phyloP scores from a whole-genome alignment of 2,329 filamentous ascomycete species.

The Daldinia sp. region DNA sequence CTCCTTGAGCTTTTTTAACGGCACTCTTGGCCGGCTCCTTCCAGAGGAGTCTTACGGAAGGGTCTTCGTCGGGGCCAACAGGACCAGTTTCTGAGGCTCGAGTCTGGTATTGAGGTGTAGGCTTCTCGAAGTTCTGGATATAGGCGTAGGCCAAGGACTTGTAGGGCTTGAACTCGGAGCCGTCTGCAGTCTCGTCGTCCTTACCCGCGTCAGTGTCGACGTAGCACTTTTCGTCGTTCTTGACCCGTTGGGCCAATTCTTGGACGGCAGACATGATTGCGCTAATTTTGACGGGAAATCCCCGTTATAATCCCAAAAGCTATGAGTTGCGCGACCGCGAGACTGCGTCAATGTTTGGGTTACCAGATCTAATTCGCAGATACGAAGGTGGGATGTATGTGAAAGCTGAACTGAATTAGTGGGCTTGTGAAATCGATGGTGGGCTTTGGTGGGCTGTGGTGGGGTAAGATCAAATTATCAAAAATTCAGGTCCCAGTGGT shows the following conservation, averaged over 20 bases:
- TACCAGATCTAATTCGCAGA: not conserved
- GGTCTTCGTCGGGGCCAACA: slow-evolving; percentile 69
- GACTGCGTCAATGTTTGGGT: not conserved
- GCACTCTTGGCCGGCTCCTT: slow-evolving; percentile 85
- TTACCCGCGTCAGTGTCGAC: slow-evolving; percentile 82
- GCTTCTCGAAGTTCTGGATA: slow-evolving; percentile 70
- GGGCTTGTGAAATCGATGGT: slow-evolving; percentile 11
- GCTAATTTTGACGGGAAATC: not conserved
- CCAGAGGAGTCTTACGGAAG: slow-evolving; percentile 72
- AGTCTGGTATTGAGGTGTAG: slow-evolving; percentile 69
- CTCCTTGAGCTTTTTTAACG: slow-evolving; percentile 82
- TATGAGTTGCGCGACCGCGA: not conserved
- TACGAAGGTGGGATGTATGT: slow-evolving; percentile 17
- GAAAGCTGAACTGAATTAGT: slow-evolving; percentile 28
- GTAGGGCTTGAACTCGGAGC: slow-evolving; percentile 78
- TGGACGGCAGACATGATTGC: slow-evolving; percentile 54
- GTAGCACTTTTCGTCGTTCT: slow-evolving; percentile 65
- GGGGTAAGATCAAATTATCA: slow-evolving; percentile 6
- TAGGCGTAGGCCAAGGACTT: slow-evolving; percentile 83
- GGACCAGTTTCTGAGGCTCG: slow-evolving; percentile 72
- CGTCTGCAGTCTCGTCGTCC: slow-evolving; percentile 72
- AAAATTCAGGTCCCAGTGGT: slow-evolving; percentile 20
- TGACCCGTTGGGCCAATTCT: slow-evolving; percentile 61
- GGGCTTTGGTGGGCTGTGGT: slow-evolving; percentile 32
- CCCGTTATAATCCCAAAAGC: not conserved